Evolutionary conservation across 2,329 filamentous ascomycete species (phyloP), one percentile per base, ranked within the genome.

Genomic region (Exophiala alcalophila): DNA sequence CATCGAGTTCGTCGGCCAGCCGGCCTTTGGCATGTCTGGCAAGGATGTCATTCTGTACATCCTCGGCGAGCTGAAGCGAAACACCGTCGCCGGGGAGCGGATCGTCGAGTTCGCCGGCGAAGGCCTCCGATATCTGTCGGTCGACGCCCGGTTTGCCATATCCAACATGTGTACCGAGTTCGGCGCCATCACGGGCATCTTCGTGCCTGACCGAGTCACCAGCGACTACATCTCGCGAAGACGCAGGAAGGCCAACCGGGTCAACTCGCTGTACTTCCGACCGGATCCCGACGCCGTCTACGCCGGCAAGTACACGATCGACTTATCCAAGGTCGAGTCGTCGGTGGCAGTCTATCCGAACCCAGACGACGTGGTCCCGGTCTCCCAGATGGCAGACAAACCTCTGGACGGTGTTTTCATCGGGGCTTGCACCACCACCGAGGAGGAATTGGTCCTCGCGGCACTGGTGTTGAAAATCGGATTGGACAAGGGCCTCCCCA

Each of bases 131-230:
- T 55, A 65, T 39, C 56, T 73, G 2, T 65, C 62, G 0, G 60
- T 56, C 10, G 70, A 73, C 56, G 69, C 67, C 0, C 57, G 70
- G 2, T 73, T 72, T 53, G 69, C 69, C 1, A 69, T 73, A 36
- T 58, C 61, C 14, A 73, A 73, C 42, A 73, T 73, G 69, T 67
- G 62, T 0, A 69, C 69, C 11, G 67, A 72, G 46, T 66, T 72
- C 27, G 68, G 69, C 1, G 68, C 61, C 4, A 65, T 72, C 23
- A 68, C 64, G 0, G 68, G 67, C 1, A 59, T 71, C 7, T 70
- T 69, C 31, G 62, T 61, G 2, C 61, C 68, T 0, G 69, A 72
- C 39, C 48, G 60, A 9, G 55, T 61, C 3, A 69, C 66, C 0
- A 47, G 60, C 1, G 47, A 55, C 0, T 71, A 64, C 32, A 55